Evolutionary conservation across 2,329 filamentous ascomycete genomes (phyloP).

Genomic region (Dichotomopilus funicola): DNA sequence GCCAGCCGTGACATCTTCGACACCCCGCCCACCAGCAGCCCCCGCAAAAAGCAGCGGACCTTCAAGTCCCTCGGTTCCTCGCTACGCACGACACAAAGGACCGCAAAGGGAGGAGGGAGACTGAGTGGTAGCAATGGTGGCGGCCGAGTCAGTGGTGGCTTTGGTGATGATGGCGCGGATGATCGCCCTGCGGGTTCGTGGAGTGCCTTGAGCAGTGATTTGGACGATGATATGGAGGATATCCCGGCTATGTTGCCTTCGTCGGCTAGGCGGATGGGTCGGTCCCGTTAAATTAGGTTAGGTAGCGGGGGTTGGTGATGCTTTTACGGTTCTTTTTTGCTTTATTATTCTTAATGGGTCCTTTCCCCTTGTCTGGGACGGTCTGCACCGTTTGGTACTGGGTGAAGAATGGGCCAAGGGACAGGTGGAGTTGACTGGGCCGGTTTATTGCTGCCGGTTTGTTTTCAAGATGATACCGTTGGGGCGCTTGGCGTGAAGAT

Average conservation of each 20-base stretch:
- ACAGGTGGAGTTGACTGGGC: too few species aligned
- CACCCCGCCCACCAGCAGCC: neutral
- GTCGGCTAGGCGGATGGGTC: neutral
- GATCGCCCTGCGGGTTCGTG: neutral
- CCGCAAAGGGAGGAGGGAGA: neutral
- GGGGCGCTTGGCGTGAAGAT: too few species aligned
- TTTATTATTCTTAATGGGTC: too few species aligned
- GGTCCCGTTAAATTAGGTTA: neutral
- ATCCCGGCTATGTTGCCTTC: slow-evolving; percentile 28
- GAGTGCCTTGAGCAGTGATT: slow-evolving; percentile 23
- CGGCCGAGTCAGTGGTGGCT: neutral
- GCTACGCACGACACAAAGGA: neutral
- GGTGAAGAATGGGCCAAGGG: too few species aligned
- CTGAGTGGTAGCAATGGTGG: neutral
- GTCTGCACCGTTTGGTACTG: too few species aligned
- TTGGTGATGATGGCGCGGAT: neutral
- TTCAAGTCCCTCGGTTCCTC: too few species aligned
- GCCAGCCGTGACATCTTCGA: too few species aligned
- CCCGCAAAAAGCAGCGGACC: too few species aligned
- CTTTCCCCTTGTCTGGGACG: too few species aligned
- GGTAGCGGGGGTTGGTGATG: neutral
- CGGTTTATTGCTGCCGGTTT: too few species aligned
- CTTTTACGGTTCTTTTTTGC: too few species aligned
- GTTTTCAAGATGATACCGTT: too few species aligned
- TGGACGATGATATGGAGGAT: slow-evolving; percentile 40